A percentile compares a stretch with the other conserved stretches of the same genome.
phyloP scores from a whole-genome alignment of 495 filamentous ascomycete species.

The Cetradonia linearis region DNA sequence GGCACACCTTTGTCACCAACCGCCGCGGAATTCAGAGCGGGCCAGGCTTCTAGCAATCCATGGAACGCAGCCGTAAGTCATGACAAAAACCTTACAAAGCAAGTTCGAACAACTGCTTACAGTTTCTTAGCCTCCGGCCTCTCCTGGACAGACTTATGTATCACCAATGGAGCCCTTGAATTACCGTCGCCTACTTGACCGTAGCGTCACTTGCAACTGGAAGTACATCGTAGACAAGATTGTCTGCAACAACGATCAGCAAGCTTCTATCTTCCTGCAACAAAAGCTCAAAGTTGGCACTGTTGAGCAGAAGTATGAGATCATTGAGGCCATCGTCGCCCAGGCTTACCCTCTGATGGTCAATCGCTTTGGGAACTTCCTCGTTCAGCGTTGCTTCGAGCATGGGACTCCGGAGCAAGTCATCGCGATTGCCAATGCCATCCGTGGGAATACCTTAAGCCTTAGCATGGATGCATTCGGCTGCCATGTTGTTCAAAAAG shows the following conservation, averaged over 20 bases:
- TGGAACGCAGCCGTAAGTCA: conserved; percentile 44
- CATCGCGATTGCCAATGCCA: conserved; percentile 86
- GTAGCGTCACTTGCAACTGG: conserved; percentile 96
- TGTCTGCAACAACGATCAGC: conserved; percentile 97
- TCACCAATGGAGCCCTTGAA: conserved; percentile 90
- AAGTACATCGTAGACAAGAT: conserved; percentile 99
- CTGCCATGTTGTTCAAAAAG: conserved; percentile 97
- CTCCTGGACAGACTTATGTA: conserved; percentile 65
- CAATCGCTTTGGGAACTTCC: conserved; percentile 92
- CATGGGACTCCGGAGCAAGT: conserved; percentile 94
- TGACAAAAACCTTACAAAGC: not conserved
- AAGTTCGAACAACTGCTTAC: not conserved
- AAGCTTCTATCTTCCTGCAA: conserved; percentile 96
- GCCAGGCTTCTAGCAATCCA: conserved; percentile 33
- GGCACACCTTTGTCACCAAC: conserved; percentile 77
- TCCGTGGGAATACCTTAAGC: conserved; percentile 85
- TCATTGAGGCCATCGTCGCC: conserved; percentile 90
- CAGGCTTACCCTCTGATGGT: conserved; percentile 96
- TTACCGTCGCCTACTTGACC: conserved; percentile 89
- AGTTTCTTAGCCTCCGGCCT: conserved; percentile 26
- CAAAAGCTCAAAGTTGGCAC: conserved; percentile 98
- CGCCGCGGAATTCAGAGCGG: conserved; percentile 64
- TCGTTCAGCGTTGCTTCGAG: conserved; percentile 97
- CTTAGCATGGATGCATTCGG: conserved; percentile 98
- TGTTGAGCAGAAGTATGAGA: conserved; percentile 89